These are phyloP conservation scores for Sanghuangporus baumii DNA, from an alignment of 1,284 basidiomycete genomes.

Conservation along the genomic window DNA sequence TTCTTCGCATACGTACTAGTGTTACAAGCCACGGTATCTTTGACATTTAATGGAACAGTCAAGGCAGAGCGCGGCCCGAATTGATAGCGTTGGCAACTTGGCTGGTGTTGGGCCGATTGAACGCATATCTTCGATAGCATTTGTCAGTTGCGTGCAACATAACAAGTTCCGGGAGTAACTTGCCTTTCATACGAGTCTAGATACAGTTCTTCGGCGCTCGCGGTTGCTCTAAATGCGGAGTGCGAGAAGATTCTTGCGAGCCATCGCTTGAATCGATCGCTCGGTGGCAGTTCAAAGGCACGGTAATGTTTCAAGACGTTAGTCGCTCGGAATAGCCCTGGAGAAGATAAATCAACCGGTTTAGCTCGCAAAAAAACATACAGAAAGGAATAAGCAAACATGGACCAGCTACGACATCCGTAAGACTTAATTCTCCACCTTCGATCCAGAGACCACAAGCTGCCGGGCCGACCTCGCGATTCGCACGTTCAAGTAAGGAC, in stretches of 20 bases:
- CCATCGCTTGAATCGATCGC: conserved; percentile 48
- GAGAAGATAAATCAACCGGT: neutral
- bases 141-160: neutral
- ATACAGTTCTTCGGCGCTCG: conserved; percentile 67
- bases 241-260: conserved; percentile 50
- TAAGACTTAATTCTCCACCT: conserved; percentile 51
- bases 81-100: conserved; percentile 71
- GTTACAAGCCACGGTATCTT: neutral
- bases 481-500: conserved; percentile 52
- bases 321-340: conserved; percentile 63
- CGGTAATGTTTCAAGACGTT: conserved; percentile 68
- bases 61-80: conserved; percentile 53
- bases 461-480: conserved; percentile 33
- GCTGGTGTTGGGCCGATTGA: conserved; percentile 68
- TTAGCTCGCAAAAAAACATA: neutral
- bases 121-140: conserved; percentile 48
- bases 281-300: conserved; percentile 50
- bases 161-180: conserved; percentile 16
- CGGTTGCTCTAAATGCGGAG: conserved; percentile 62
- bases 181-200: conserved; percentile 73
- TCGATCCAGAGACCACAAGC: conserved; percentile 54
- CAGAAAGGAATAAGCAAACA: conserved; percentile 41
- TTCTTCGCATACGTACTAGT: neutral
- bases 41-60: conserved; percentile 22
- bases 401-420: conserved; percentile 70